Base-by-base conservation (phyloP, 1,284 basidiomycete species). In the Ganoderma sp. region DNA sequence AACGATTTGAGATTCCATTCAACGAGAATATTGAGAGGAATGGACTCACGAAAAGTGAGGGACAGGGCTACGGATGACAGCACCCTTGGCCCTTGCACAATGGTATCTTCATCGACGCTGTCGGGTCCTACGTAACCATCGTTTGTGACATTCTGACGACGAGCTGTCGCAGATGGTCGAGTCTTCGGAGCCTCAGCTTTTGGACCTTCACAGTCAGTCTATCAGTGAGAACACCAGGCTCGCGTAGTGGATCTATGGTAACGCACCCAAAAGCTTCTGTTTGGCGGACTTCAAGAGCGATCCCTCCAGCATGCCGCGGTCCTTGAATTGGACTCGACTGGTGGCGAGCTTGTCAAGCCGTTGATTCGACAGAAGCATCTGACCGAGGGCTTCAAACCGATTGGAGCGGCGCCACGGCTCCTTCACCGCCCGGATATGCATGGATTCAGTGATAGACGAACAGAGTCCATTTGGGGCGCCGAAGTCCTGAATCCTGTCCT, bases 391-490 rank as follows among this genome's bases (percentile, higher is more conserved):
- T 7, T 73, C 43, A 39, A 67, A 62, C 1, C 67, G 56, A 22
- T 67, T 76, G 0, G 72, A 73, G 3, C 68, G 61, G 2, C 71
- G 67, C 72, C 73, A 76, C 0, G 73, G 75, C 42, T 71, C 58
- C 59, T 75, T 75, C 37, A 75, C 72, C 5, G 73, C 73, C 12
- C 43, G 64, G 28, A 75, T 75, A 43, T 75, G 74, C 39, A 67
- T 69, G 0, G 70, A 69, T 54, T 75, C 73, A 0, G 73, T 75
- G 50, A 75, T 75, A 2, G 69, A 75, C 0, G 71, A 67, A 25
- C 71, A 75, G 2, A 75, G 68, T 2, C 73, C 72, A 32, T 75
- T 74, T 0, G 70, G 62, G 1, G 67, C 50, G 9, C 61, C 74
- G 61, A 75, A 75, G 3, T 28, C 6, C 39, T 43, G 6, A 25